phyloP scores from a whole-genome alignment of 2,329 filamentous ascomycete genomes.

The Magnaporthiopsis poae region DNA sequence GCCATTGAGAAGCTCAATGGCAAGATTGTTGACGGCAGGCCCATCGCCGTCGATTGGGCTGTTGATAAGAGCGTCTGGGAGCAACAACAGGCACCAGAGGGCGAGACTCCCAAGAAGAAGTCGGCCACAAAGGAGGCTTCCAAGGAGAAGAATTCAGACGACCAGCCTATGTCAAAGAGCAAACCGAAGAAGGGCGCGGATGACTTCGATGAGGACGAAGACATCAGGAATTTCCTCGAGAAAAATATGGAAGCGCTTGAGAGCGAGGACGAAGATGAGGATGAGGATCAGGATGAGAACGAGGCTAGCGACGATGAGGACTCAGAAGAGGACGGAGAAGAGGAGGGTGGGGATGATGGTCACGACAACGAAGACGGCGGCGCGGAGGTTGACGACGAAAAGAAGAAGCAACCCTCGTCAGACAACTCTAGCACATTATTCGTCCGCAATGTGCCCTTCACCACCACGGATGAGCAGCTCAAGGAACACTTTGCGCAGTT shows the following conservation, averaged over 20 bases:
- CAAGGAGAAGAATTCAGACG: slow-evolving; percentile 22
- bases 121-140: slow-evolving; percentile 29
- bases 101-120: slow-evolving; percentile 22
- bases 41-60: slow-evolving; percentile 90
- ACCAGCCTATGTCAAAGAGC: slow-evolving; percentile 15
- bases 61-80: slow-evolving; percentile 86
- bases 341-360: slow-evolving; percentile 27
- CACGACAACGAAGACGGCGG: slow-evolving; percentile 25
- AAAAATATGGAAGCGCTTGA: slow-evolving; percentile 48
- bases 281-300: slow-evolving; percentile 26
- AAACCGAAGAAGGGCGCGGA: slow-evolving; percentile 24
- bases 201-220: slow-evolving; percentile 24
- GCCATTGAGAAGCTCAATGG: slow-evolving; percentile 80
- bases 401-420: slow-evolving; percentile 25
- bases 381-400: slow-evolving; percentile 27
- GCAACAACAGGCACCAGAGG: slow-evolving; percentile 39
- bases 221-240: slow-evolving; percentile 46
- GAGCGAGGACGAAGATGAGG: slow-evolving; percentile 40
- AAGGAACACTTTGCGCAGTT: slow-evolving; percentile 82
- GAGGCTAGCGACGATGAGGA: slow-evolving; percentile 30
- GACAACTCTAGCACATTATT: slow-evolving; percentile 75
- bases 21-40: slow-evolving; percentile 77
- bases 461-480: slow-evolving; percentile 69
- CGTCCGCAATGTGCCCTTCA: slow-evolving; percentile 88
- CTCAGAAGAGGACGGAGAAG: slow-evolving; percentile 25